Percentiles rank a stretch among this genome's conserved stretches.
These are phyloP conservation scores for Hirsutella minnesotensis DNA, from an alignment of 2,329 filamentous ascomycete genomes.

Conservation along the genomic window DNA sequence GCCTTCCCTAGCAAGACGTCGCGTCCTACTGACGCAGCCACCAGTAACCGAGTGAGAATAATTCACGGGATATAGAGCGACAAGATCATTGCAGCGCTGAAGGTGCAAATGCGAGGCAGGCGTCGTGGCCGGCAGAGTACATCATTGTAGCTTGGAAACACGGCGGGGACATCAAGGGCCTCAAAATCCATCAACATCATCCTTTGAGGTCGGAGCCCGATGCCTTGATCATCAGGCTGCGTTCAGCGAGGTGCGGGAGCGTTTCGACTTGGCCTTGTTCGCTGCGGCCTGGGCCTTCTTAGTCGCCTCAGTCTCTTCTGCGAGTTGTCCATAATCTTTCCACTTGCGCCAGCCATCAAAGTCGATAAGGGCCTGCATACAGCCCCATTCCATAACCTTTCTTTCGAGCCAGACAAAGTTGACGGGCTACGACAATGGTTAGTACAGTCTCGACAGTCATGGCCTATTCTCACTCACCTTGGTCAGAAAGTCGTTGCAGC, in stretches of 20 bases:
- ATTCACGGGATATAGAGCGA: no score
- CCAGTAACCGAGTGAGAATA: no score
- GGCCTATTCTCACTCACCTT: slow-evolving; percentile 50
- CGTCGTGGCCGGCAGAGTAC: no score
- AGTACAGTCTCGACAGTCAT: background rate
- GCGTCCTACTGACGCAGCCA: no score
- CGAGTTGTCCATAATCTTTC: slow-evolving; percentile 63
- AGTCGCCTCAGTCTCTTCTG: slow-evolving; percentile 27
- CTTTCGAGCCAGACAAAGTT: slow-evolving; percentile 96
- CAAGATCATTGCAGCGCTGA: no score
- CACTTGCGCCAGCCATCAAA: slow-evolving; percentile 97
- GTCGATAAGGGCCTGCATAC: slow-evolving; percentile 98
- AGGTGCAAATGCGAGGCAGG: no score
- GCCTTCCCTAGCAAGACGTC: no score
- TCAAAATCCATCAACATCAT: no score
- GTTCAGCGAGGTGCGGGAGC: slow-evolving; percentile 28
- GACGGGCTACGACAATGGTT: slow-evolving; percentile 56
- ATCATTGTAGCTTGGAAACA: no score
- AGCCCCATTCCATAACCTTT: slow-evolving; percentile 98
- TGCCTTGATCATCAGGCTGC: slow-evolving; percentile 7
- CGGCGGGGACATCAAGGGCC: no score
- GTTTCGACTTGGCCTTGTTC: slow-evolving; percentile 29
- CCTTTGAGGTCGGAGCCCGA: background rate
- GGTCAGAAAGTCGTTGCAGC: slow-evolving; percentile 96
- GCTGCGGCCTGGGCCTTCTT: slow-evolving; percentile 26